A percentile compares a stretch with the other conserved stretches of the same genome.
phyloP scores from a whole-genome alignment of 352 stramenopile species.

The Pseudoperonospora humuli region DNA sequence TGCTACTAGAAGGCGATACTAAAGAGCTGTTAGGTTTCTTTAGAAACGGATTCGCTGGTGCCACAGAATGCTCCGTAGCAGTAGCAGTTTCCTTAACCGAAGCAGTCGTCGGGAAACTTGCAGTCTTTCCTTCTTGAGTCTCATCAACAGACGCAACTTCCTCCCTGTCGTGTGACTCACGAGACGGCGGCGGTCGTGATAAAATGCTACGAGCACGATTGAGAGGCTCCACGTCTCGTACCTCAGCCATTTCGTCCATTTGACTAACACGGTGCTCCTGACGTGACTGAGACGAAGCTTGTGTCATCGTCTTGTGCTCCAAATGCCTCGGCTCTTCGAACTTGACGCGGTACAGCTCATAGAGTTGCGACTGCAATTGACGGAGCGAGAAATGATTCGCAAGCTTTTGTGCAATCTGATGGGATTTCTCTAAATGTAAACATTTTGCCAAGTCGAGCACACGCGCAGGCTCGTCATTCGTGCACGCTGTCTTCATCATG shows the following conservation, averaged over 20 bases:
- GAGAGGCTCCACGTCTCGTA: conserved; percentile 23
- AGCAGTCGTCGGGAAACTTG: conserved; percentile 6
- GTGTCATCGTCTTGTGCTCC: conserved; percentile 10
- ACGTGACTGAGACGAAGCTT: conserved; percentile 8
- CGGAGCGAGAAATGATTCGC: conserved; percentile 72
- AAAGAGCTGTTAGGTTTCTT: conserved; percentile 35
- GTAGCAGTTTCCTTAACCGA: conserved; percentile 5
- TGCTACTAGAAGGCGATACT: conserved; percentile 6
- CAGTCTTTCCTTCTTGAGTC: conserved; percentile 4
- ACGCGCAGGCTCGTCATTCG: conserved; percentile 52
- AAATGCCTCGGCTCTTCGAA: conserved; percentile 34
- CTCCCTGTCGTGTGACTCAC: conserved; percentile 7
- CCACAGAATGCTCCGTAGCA: conserved; percentile 36
- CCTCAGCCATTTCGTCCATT: conserved; percentile 7
- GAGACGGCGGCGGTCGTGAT: conserved; percentile 21
- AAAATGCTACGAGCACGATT: conserved; percentile 29
- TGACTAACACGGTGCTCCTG: conserved; percentile 9
- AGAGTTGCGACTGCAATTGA: conserved; percentile 62
- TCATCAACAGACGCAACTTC: conserved; percentile 8
- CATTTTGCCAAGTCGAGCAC: conserved; percentile 77
- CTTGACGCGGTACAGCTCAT: conserved; percentile 57
- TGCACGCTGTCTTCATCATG: conserved; percentile 76
- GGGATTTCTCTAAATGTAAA: conserved; percentile 72
- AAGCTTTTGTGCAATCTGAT: conserved; percentile 79
- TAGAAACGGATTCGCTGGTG: conserved; percentile 62